Conservation (phyloP, 805 yeast species). For the Suhomyces faveliae region DNA sequence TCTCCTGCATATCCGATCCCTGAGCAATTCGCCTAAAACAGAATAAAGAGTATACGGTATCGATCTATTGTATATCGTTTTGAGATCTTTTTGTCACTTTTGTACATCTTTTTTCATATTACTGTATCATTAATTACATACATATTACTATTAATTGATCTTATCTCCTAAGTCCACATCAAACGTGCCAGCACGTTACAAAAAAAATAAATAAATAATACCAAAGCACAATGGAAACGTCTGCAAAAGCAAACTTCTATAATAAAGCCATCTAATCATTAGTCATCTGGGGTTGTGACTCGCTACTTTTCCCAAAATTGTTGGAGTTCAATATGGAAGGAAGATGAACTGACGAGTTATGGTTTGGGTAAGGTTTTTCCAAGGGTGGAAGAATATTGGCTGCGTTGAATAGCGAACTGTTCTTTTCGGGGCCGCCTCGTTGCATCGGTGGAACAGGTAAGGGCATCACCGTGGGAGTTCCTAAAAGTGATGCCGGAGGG, state of each 20-base stretch:
- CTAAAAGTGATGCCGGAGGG: conserved; percentile 1
- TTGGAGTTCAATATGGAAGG: neutral
- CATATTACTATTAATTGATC: neutral
- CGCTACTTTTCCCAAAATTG: too few relatives aligned
- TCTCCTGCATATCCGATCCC: too few relatives aligned
- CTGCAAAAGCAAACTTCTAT: neutral
- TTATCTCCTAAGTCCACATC: too few relatives aligned
- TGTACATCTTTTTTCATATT: neutral
- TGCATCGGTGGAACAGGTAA: neutral
- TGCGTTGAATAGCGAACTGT: neutral
- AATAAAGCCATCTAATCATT: neutral
- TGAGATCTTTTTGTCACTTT: too few relatives aligned
- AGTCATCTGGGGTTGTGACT: too few relatives aligned
- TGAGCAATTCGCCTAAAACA: too few relatives aligned
- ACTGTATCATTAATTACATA: neutral
- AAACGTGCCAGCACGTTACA: neutral
- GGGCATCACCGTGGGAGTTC: neutral
- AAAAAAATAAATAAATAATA: neutral
- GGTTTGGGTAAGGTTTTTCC: neutral
- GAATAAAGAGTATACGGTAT: too few relatives aligned
- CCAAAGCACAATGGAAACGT: neutral
- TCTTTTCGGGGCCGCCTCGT: neutral
- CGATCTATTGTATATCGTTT: too few relatives aligned
- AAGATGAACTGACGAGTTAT: neutral
- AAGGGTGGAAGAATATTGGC: neutral